Evolutionary conservation across 768 basidiomycete species (phyloP).

Genomic region (Sutorius australiensis): DNA sequence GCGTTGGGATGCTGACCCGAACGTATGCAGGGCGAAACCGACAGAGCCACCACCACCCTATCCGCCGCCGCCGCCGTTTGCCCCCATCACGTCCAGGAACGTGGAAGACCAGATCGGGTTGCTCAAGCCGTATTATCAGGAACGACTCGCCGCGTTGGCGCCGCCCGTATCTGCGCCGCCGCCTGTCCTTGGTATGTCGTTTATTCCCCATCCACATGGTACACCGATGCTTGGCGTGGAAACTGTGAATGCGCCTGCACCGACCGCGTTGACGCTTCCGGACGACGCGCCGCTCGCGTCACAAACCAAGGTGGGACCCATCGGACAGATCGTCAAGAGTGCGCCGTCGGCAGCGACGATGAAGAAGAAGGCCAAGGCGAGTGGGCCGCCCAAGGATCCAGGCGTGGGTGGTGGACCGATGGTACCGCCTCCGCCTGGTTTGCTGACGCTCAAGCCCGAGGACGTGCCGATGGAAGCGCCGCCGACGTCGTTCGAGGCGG

Average conservation of each 20-base stretch:
- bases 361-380: constrained; percentile 57
- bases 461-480: constrained; percentile 21
- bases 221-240: not conserved
- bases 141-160: constrained; percentile 47
- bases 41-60: constrained; percentile 78
- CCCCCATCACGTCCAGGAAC: constrained; percentile 61
- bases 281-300: constrained; percentile 60
- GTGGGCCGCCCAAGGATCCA: constrained; percentile 22
- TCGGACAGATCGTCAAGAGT: constrained; percentile 68
- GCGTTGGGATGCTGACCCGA: constrained; percentile 1
- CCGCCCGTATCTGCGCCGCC: constrained; percentile 21
- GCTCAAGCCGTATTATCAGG: constrained; percentile 70
- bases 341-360: constrained; percentile 39
- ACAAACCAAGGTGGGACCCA: constrained; percentile 72
- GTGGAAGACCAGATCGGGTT: constrained; percentile 83
- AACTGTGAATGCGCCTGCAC: not conserved
- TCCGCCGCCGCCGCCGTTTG: constrained; percentile 79
- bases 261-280: constrained; percentile 39
- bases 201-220: constrained; percentile 12
- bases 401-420: constrained; percentile 10
- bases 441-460: constrained; percentile 19
- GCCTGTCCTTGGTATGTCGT: constrained; percentile 13
- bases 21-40: constrained; percentile 50
- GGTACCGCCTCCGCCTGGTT: constrained; percentile 17
- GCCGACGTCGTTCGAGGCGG: constrained; percentile 14